Percentiles rank a stretch among this genome's conserved stretches.
Conservation (phyloP, 2,329 filamentous ascomycete species). For the Thelonectria blattea region DNA sequence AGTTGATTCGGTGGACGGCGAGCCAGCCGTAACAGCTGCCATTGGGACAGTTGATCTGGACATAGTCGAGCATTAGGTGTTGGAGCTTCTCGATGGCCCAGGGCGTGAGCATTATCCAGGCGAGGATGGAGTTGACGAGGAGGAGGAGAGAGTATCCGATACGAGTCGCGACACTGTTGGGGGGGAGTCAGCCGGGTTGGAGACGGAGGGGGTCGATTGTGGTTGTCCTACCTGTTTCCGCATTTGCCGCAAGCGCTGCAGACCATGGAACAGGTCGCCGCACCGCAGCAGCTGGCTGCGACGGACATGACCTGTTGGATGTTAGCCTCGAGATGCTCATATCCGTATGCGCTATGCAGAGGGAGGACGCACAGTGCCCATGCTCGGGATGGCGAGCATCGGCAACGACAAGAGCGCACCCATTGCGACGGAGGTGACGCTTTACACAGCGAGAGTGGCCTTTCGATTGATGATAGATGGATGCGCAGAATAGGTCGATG, state of each 20-base stretch:
- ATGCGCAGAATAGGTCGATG: too few relatives aligned
- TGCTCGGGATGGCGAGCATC: conserved; percentile 84
- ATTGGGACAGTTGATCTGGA: conserved; percentile 90
- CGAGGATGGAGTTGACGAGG: conserved; percentile 93
- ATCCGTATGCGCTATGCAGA: too few relatives aligned
- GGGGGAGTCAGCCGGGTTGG: conserved; percentile 21
- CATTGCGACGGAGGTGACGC: conserved; percentile 59
- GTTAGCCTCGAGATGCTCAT: conserved; percentile 13
- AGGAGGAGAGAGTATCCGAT: conserved; percentile 96
- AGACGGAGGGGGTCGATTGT: background rate
- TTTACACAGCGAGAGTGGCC: background rate
- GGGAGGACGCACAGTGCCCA: conserved; percentile 73
- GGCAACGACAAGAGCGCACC: conserved; percentile 90
- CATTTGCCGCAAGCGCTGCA: conserved; percentile 97
- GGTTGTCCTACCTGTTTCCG: conserved; percentile 75
- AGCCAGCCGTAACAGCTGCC: conserved; percentile 95
- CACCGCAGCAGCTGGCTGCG: conserved; percentile 91
- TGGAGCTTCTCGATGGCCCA: conserved; percentile 98
- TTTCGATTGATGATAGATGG: too few relatives aligned
- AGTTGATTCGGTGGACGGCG: conserved; percentile 97
- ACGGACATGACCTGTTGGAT: conserved; percentile 75
- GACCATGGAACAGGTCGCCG: conserved; percentile 93
- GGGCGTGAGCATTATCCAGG: conserved; percentile 98
- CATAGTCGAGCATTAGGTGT: conserved; percentile 90
- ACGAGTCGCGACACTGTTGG: conserved; percentile 86